Evolutionary conservation across 257 asterid species (phyloP).

Genomic region (Nicotiana tomentosiformis): DNA sequence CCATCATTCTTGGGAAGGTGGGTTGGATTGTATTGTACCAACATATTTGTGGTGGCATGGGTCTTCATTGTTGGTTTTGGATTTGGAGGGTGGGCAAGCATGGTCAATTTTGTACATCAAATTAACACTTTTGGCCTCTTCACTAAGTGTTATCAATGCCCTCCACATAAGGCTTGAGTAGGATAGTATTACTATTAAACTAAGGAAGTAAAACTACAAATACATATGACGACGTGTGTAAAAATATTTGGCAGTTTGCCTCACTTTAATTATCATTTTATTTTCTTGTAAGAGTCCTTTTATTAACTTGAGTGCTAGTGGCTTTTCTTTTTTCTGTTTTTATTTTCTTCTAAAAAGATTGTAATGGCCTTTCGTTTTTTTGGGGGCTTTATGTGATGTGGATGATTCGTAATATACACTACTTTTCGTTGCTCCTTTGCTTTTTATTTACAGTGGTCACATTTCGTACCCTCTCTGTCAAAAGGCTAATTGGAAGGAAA

Average conservation of each 20-base stretch:
- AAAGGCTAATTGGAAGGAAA: not conserved
- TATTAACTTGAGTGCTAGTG: constrained; percentile 9
- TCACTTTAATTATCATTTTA: not conserved
- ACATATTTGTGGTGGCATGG: constrained; percentile 76
- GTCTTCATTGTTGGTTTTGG: constrained; percentile 75
- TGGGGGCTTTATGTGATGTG: not conserved
- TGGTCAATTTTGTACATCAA: constrained; percentile 65
- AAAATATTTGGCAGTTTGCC: not conserved
- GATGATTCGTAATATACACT: constrained; percentile 1
- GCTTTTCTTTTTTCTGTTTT: not conserved
- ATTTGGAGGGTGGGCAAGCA: constrained; percentile 90
- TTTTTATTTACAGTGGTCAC: not conserved
- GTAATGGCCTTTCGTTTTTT: not conserved
- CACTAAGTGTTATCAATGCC: constrained; percentile 81
- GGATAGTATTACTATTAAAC: not conserved
- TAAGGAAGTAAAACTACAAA: not conserved
- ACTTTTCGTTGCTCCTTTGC: not conserved
- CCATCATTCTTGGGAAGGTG: constrained; percentile 67
- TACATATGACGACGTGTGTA: constrained; percentile 8
- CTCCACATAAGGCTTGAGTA: constrained; percentile 23
- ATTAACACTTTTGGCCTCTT: constrained; percentile 68
- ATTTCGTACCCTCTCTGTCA: not conserved
- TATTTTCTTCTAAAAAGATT: not conserved
- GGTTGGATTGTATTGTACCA: constrained; percentile 54
- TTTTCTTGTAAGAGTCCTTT: not conserved